phyloP scores from a whole-genome alignment of 768 basidiomycete genomes.

The Leccinellum albellum region DNA sequence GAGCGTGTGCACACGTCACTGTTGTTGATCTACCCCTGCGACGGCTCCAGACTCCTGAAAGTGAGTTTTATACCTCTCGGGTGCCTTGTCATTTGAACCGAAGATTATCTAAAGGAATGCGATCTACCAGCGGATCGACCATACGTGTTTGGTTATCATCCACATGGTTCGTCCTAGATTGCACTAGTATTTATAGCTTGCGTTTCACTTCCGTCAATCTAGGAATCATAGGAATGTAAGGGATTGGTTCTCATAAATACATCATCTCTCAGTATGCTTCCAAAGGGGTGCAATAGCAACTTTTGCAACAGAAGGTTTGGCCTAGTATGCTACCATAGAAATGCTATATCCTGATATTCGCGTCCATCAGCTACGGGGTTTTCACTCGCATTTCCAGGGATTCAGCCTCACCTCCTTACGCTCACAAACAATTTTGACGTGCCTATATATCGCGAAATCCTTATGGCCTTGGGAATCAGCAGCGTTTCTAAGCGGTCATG shows the following conservation, averaged over 20 bases:
- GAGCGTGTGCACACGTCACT: not conserved
- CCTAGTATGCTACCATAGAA: constrained; percentile 4
- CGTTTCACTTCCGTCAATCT: constrained; percentile 7
- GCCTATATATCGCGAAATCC: constrained; percentile 90
- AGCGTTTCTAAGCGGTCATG: constrained; percentile 91
- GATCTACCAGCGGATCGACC: constrained; percentile 88
- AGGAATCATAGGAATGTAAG: constrained; percentile 98
- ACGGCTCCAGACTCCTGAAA: constrained; percentile 25
- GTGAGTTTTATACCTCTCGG: constrained; percentile 23
- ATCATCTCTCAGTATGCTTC: not conserved
- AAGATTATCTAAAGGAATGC: constrained; percentile 49
- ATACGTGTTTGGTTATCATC: constrained; percentile 98
- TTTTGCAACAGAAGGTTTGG: constrained; percentile 87
- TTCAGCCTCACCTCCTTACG: constrained; percentile 90
- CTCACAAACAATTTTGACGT: constrained; percentile 85
- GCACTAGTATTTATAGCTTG: not conserved
- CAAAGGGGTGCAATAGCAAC: constrained; percentile 88
- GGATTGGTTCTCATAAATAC: constrained; percentile 1
- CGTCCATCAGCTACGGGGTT: constrained; percentile 76
- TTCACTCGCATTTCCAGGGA: constrained; percentile 84
- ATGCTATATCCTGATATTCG: not conserved
- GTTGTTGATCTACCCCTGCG: not conserved
- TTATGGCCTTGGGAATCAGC: constrained; percentile 84
- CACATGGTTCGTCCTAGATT: constrained; percentile 64
- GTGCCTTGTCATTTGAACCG: not conserved